phyloP scores from a whole-genome alignment of 768 basidiomycete species.

The Leccinum variicolor region DNA sequence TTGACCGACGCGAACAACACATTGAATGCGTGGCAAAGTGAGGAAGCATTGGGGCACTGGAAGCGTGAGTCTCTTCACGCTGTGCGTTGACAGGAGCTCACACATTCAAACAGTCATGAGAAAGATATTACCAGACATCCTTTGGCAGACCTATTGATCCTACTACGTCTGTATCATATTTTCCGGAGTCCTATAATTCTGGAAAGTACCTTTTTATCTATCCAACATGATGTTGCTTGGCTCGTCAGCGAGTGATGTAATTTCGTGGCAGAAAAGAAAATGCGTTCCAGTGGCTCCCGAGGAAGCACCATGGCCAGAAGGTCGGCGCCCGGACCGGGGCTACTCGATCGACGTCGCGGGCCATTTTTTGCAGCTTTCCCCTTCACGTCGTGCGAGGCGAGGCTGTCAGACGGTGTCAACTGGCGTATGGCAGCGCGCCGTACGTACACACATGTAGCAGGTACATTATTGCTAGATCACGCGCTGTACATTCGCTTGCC shows the following conservation, averaged over 20 bases:
- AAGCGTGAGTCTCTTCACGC: conserved; percentile 43
- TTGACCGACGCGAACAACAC: conserved; percentile 62
- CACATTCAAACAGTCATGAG: conserved; percentile 63
- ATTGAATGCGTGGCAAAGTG: conserved; percentile 62
- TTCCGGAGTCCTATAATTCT: neutral
- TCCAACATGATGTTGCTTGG: neutral
- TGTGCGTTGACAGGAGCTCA: conserved; percentile 4
- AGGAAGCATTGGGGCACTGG: conserved; percentile 73
- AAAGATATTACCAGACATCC: conserved; percentile 60
- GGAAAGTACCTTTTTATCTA: neutral
- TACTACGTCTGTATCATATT: neutral
- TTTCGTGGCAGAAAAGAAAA: neutral
- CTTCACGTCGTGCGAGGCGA: no score
- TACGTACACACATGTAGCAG: no score
- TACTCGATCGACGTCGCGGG: no score
- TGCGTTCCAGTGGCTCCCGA: no score
- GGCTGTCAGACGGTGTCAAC: no score
- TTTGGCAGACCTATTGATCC: conserved; percentile 76
- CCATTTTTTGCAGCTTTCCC: no score
- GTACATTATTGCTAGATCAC: no score
- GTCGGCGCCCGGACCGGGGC: no score
- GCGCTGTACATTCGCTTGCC: no score
- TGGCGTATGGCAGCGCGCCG: no score
- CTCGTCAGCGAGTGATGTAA: neutral
- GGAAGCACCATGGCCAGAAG: no score